These are phyloP conservation scores for Angomonas ambiguus DNA, from an alignment of 208 protist genomes.

Conservation along the genomic window DNA sequence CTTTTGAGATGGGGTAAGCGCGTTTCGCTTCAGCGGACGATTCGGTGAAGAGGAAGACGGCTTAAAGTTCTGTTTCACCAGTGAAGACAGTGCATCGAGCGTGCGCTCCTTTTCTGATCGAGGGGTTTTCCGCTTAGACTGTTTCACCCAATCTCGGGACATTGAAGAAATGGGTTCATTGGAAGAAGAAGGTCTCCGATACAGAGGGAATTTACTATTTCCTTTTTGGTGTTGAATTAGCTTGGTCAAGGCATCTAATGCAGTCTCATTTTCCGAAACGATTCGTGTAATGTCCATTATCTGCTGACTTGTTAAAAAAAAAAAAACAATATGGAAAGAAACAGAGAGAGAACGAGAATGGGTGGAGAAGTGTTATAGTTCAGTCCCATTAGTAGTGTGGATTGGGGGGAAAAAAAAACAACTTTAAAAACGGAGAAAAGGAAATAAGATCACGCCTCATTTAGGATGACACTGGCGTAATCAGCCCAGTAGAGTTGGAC, in stretches of 20 bases:
- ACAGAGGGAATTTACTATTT: not conserved
- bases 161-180: not conserved
- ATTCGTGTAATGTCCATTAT: not conserved
- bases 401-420: not conserved
- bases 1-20: not conserved
- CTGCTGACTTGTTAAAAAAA: not conserved
- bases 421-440: not conserved
- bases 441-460: not conserved
- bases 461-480: not conserved
- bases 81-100: not conserved
- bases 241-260: not conserved
- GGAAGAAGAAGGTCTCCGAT: not conserved
- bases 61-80: not conserved
- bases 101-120: not conserved
- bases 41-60: too few relatives aligned
- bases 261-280: not conserved
- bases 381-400: not conserved
- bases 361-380: not conserved
- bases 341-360: not conserved
- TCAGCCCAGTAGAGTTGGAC: conserved; percentile 46
- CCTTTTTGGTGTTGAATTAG: not conserved
- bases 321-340: conserved; percentile 1
- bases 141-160: not conserved
- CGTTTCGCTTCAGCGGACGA: not conserved
- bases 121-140: not conserved